These are phyloP conservation scores for Macadamia tetraphylla DNA, from an alignment of 164 flowering plant species.

Conservation along the genomic window DNA sequence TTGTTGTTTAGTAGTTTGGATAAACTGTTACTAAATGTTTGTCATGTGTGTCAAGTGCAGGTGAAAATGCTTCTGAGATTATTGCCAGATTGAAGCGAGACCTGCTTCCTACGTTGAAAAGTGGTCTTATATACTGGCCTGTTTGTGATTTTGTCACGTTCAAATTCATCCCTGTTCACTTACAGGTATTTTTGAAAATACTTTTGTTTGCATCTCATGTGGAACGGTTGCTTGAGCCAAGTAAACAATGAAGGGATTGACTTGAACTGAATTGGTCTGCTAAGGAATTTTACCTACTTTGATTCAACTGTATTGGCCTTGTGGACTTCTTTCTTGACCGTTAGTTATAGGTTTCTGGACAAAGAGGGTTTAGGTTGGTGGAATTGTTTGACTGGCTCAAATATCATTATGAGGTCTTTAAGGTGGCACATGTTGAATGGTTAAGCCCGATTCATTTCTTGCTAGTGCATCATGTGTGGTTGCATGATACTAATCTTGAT, in stretches of 20 bases:
- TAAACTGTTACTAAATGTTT: not conserved
- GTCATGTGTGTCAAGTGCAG: constrained; percentile 7
- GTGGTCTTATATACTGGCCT: constrained; percentile 75
- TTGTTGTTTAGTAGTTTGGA: not conserved
- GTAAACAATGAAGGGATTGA: not conserved
- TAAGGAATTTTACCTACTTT: not conserved
- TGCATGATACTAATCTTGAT: not conserved
- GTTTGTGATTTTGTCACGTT: constrained; percentile 75
- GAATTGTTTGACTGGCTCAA: too few relatives aligned
- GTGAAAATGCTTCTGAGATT: constrained; percentile 57
- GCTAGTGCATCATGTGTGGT: not conserved
- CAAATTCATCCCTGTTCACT: constrained; percentile 70
- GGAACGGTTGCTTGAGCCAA: not conserved
- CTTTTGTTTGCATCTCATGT: not conserved
- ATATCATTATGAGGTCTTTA: too few relatives aligned
- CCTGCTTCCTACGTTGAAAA: constrained; percentile 62
- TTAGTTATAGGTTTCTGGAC: not conserved
- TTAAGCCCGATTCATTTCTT: not conserved
- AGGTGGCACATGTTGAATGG: not conserved
- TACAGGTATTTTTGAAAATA: constrained; percentile 49
- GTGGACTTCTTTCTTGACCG: too few relatives aligned
- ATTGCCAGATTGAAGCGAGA: constrained; percentile 77
- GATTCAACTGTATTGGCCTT: not conserved
- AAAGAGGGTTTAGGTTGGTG: too few relatives aligned
- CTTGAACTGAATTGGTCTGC: not conserved